Percentiles rank a stretch among this genome's conserved stretches.
Conservation (phyloP, 305 asterid genomes). For the Coffea humblotiana region DNA sequence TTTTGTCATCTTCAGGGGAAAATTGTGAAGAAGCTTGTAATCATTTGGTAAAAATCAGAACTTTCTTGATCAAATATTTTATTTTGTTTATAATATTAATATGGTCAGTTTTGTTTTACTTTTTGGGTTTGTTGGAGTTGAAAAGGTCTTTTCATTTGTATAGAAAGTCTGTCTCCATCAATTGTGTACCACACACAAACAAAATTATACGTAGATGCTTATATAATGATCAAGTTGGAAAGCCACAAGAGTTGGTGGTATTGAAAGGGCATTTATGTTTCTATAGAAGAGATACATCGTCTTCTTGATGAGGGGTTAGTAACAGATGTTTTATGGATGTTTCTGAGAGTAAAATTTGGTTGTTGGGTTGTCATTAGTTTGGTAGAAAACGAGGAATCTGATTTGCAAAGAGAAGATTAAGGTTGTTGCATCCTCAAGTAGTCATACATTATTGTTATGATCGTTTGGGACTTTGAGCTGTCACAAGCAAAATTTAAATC, state of each 20-base stretch:
- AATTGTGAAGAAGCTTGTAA: conserved; percentile 3
- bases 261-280: conserved; percentile 32
- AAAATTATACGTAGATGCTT: conserved; percentile 1
- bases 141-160: conserved; percentile 34
- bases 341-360: conserved; percentile 35
- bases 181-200: conserved; percentile 24
- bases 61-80: conserved; percentile 25
- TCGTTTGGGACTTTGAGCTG: conserved; percentile 23
- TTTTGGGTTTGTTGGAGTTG: conserved; percentile 31
- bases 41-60: background rate
- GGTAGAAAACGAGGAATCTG: conserved; percentile 44
- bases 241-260: conserved; percentile 29
- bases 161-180: conserved; percentile 55
- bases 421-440: conserved; percentile 10
- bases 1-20: background rate
- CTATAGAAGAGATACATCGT: conserved; percentile 20
- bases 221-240: conserved; percentile 39
- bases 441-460: background rate
- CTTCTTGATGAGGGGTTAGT: conserved; percentile 29
- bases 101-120: background rate
- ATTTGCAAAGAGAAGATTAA: conserved; percentile 16
- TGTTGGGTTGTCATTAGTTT: conserved; percentile 35
- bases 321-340: conserved; percentile 29
- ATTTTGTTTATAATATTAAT: conserved; percentile 15
- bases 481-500: background rate